These are phyloP conservation scores for Lotus japonicus DNA, from an alignment of 306 rosid species.

Conservation along the genomic window DNA sequence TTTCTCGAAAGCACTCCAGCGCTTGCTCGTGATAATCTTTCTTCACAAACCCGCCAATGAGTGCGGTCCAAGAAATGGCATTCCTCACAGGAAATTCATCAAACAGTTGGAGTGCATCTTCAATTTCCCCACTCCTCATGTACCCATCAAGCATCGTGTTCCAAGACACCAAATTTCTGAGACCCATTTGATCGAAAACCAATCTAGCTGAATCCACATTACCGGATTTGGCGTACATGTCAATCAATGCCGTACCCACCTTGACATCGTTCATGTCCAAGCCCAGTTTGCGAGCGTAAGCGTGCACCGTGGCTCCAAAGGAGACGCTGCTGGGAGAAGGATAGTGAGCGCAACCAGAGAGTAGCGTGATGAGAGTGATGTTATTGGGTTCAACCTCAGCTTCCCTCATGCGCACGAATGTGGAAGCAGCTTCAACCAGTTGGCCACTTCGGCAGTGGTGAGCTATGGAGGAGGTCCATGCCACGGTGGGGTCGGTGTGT, in stretches of 20 bases:
- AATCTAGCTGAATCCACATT: slow-evolving; percentile 42
- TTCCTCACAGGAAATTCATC: slow-evolving; percentile 72
- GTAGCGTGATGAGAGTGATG: slow-evolving; percentile 62
- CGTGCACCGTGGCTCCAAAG: slow-evolving; percentile 60
- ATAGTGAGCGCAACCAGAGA: slow-evolving; percentile 62
- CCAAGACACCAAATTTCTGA: slow-evolving; percentile 67
- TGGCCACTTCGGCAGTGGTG: slow-evolving; percentile 52
- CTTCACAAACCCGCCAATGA: slow-evolving; percentile 80
- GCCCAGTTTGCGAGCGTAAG: slow-evolving; percentile 45
- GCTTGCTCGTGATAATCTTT: slow-evolving; percentile 54
- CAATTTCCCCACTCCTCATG: slow-evolving; percentile 50
- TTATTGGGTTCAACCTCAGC: slow-evolving; percentile 63
- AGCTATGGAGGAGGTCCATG: slow-evolving; percentile 81
- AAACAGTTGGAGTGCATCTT: slow-evolving; percentile 51
- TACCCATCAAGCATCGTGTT: slow-evolving; percentile 76
- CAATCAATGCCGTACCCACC: slow-evolving; percentile 78
- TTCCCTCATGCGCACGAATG: slow-evolving; percentile 51
- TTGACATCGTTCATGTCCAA: slow-evolving; percentile 48
- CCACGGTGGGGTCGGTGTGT: slow-evolving; percentile 29
- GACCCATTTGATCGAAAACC: slow-evolving; percentile 45
- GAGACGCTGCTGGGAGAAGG: slow-evolving; percentile 14
- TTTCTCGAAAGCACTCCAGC: slow-evolving; percentile 56
- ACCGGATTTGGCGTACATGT: slow-evolving; percentile 70
- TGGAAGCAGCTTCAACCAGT: slow-evolving; percentile 53
- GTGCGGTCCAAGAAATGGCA: slow-evolving; percentile 70